These are phyloP conservation scores for Citrus reticulata DNA, from an alignment of 345 rosid genomes.

Conservation along the genomic window DNA sequence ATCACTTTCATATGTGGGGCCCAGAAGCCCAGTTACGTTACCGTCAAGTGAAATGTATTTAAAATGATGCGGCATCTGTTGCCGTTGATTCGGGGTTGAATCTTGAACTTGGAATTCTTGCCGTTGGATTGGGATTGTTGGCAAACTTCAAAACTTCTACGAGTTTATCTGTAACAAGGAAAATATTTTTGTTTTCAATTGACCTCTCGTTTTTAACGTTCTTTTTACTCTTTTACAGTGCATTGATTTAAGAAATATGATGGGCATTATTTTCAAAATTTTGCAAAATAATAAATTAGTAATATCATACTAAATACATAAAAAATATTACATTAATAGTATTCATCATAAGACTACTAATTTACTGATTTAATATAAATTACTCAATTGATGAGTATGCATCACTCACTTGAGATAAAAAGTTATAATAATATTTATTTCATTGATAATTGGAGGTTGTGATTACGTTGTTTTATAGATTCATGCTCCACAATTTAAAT, in stretches of 20 bases:
- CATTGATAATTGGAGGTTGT: no score
- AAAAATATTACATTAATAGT: no score
- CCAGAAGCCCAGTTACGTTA: not conserved
- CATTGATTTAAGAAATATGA: not conserved
- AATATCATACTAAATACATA: no score
- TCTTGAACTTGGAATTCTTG: not conserved
- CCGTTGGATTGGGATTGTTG: conserved; percentile 13
- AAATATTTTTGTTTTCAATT: not conserved
- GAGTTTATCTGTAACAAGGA: not conserved
- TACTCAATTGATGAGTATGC: no score
- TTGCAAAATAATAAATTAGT: not conserved
- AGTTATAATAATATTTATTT: not conserved
- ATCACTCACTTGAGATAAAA: not conserved
- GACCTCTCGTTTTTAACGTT: not conserved
- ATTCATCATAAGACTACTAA: no score
- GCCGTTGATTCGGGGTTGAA: conserved; percentile 1
- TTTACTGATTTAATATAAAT: no score
- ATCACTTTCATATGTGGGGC: not conserved
- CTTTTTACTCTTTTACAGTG: not conserved
- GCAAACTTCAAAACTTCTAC: not conserved
- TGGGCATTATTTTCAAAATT: not conserved
- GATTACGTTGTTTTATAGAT: no score
- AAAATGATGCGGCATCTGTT: not conserved
- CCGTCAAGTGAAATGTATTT: not conserved
- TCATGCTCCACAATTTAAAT: no score